Conservation (phyloP, 345 rosid genomes). For the Alliaria petiolata region DNA sequence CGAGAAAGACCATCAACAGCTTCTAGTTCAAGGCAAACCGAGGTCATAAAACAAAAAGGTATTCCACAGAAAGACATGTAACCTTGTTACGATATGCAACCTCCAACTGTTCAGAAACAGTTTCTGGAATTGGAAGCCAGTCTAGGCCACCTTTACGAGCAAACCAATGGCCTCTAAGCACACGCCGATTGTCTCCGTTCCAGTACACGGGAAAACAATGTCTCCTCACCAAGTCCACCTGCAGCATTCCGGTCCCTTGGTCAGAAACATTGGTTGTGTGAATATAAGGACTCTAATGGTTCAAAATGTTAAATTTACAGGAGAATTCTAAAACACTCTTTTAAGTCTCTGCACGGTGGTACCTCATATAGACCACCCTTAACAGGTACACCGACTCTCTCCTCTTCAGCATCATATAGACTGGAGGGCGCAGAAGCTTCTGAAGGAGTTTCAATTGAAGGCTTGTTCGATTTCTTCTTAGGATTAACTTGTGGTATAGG, state of each 20-base stretch:
- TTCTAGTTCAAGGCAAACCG: not conserved
- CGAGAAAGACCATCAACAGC: not conserved
- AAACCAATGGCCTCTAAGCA: conserved; percentile 97
- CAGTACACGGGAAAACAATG: conserved; percentile 94
- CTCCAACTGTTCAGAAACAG: conserved; percentile 89
- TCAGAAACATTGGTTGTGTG: conserved; percentile 5
- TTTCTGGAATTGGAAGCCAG: conserved; percentile 96
- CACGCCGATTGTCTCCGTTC: conserved; percentile 97
- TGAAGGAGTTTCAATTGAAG: conserved; percentile 27
- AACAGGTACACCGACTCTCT: conserved; percentile 97
- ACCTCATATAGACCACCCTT: conserved; percentile 99
- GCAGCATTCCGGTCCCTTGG: conserved; percentile 29
- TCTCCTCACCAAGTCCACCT: conserved; percentile 83
- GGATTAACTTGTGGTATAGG: conserved; percentile 46
- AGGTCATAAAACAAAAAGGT: not conserved
- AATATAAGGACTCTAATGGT: not conserved
- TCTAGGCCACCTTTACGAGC: conserved; percentile 90
- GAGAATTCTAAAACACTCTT: not conserved
- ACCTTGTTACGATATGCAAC: conserved; percentile 80
- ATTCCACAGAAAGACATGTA: not conserved
- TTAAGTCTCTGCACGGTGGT: not conserved
- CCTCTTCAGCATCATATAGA: conserved; percentile 68
- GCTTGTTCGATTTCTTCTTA: conserved; percentile 31
- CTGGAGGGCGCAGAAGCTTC: conserved; percentile 40
- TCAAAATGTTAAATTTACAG: not conserved